Base-by-base conservation (phyloP, 129 eudicot genomes). In the Artemisia annua region DNA sequence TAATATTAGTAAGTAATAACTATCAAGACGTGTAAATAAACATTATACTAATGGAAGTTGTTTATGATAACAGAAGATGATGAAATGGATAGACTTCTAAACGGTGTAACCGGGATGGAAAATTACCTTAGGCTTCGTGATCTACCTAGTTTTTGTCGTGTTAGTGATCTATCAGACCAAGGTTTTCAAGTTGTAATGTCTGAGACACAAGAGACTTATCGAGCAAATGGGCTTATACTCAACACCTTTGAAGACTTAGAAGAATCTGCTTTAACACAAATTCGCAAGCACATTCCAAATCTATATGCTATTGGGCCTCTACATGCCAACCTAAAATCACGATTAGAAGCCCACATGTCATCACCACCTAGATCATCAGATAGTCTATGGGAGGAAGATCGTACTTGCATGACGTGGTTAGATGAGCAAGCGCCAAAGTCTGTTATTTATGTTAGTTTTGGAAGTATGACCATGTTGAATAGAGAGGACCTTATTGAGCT, bases 191-290 rank as follows among this genome's bases (percentile, higher is more conserved):
- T 63, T 11, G 53, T 74, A 1, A 51, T 28, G 2, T 44, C 66
- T 0, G 82, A 77, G 67, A 75, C 83, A 11, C 75, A 63, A 68
- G 69, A 46, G 71, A 73, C 83, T 5, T 55, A 75, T 16, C 69
- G 74, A 59, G 85, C 91, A 19, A 19, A 52, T 0, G 96, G 82
- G 11, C 62, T 78, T 12, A 86, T 88, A 26, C 80, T 88, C 57
- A 88, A 86, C 69, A 81, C 87, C 0, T 88, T 79, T 13, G 96
- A 88, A 73, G 91, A 83, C 24, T 74, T 85, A 17, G 95, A 88
- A 71, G 85, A 85, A 49, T 78, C 85, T 0, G 72, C 79, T 6
- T 71, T 85, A 13, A 44, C 70, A 16, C 85, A 85, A 19, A 79
- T 85, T 7, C 89, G 85, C 26, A 79, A 72, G 16, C 74, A 67